Conservation (phyloP, 2,329 filamentous ascomycete species). For the Talaromyces sp. region DNA sequence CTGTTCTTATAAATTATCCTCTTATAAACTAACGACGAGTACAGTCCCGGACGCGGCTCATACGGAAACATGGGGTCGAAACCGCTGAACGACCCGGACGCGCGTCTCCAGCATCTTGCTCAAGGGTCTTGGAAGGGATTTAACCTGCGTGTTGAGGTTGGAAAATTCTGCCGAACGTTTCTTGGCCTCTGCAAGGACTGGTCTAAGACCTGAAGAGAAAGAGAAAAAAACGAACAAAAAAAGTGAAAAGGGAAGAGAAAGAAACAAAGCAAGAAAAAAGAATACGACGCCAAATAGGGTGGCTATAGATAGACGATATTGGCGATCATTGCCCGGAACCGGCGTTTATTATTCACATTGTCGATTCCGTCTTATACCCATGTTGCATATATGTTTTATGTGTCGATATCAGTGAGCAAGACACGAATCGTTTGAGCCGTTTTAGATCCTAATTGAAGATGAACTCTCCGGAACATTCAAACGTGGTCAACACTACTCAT, state of each 20-base stretch:
- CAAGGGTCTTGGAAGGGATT: slow-evolving; percentile 26
- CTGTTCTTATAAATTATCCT: background rate
- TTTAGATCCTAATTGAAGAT: background rate
- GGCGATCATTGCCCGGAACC: background rate
- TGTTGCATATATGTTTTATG: background rate
- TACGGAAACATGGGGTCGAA: slow-evolving; percentile 29
- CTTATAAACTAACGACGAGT: background rate
- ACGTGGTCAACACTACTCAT: background rate
- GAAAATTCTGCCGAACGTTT: slow-evolving; percentile 27
- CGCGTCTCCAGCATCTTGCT: slow-evolving; percentile 24
- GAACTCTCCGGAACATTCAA: background rate
- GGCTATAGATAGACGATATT: background rate
- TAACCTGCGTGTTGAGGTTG: slow-evolving; percentile 21
- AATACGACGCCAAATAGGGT: background rate
- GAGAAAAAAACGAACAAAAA: background rate
- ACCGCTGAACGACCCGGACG: slow-evolving; percentile 21
- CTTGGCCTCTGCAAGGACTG: slow-evolving; percentile 26
- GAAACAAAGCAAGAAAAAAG: background rate
- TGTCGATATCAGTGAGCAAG: background rate
- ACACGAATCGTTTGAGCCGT: background rate
- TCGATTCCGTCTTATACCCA: background rate
- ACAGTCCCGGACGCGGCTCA: slow-evolving; percentile 20
- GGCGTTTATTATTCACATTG: background rate
- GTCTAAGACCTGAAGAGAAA: slow-evolving; percentile 15
- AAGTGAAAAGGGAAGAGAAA: background rate